Conservation (phyloP, 257 asterid genomes). For the Nicotiana tabacum region DNA sequence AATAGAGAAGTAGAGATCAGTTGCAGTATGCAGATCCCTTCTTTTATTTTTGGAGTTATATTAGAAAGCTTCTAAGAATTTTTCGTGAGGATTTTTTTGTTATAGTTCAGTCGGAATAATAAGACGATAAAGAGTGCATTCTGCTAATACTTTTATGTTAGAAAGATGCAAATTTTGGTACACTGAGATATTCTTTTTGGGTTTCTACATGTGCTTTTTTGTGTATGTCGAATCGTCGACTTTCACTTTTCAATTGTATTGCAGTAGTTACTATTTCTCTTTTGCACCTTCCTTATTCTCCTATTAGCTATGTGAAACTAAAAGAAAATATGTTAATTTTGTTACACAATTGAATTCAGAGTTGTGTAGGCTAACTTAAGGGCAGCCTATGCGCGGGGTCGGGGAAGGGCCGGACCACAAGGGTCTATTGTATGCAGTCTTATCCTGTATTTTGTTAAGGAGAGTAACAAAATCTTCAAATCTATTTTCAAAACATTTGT, state of each 20-base stretch:
- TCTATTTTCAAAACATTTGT: too few relatives aligned
- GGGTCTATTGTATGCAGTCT: too few relatives aligned
- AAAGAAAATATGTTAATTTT: too few relatives aligned
- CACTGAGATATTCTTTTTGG: neutral
- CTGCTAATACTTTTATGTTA: neutral
- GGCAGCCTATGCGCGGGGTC: too few relatives aligned
- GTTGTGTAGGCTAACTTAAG: too few relatives aligned
- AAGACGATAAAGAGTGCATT: neutral
- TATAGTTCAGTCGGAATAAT: neutral
- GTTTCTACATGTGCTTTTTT: neutral
- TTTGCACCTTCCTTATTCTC: neutral
- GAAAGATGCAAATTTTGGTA: neutral
- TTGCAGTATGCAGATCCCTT: constrained; percentile 2
- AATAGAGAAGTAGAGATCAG: neutral
- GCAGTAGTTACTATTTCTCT: neutral
- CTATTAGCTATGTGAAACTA: neutral
- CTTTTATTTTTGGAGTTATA: neutral
- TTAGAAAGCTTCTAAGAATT: neutral
- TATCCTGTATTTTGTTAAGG: too few relatives aligned
- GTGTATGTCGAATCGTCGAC: neutral
- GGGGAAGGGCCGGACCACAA: too few relatives aligned
- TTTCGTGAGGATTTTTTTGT: neutral
- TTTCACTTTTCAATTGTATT: neutral
- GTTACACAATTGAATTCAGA: too few relatives aligned
- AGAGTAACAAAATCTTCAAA: too few relatives aligned